Conservation (phyloP, 192 early-diverging fungal species). For the Borealophlyctis nickersoniae region DNA sequence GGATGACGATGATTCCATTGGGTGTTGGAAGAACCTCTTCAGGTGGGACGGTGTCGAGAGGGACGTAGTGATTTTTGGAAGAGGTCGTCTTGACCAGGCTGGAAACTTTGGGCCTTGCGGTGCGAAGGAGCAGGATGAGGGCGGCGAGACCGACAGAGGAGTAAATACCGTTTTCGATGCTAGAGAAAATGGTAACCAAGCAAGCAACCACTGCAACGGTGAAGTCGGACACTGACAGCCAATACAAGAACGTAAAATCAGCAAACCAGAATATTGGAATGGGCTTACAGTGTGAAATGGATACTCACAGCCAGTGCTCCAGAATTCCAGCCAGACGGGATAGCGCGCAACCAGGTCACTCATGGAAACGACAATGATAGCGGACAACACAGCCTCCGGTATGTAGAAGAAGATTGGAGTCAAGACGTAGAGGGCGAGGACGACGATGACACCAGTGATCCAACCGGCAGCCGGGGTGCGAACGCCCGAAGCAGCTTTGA, state of each 20-base stretch:
- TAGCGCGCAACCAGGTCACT: conserved; percentile 70
- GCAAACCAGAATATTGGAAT: no score
- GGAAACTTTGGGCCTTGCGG: conserved; percentile 67
- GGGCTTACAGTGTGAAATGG: no score
- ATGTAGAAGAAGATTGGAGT: conserved; percentile 87
- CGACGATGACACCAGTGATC: conserved; percentile 74
- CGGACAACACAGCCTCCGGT: conserved; percentile 72
- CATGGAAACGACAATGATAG: conserved; percentile 86
- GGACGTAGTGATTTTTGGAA: conserved; percentile 4
- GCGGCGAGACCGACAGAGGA: conserved; percentile 68
- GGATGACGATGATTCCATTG: conserved; percentile 70
- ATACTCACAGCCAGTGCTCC: conserved; percentile 53
- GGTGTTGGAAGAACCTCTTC: conserved; percentile 25
- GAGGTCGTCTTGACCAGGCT: conserved; percentile 33
- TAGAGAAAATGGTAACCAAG: conserved; percentile 60
- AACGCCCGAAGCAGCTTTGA: conserved; percentile 87
- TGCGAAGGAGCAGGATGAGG: conserved; percentile 71
- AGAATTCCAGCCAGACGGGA: conserved; percentile 57
- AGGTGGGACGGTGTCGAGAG: not conserved
- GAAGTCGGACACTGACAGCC: conserved; percentile 59
- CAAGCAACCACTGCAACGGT: conserved; percentile 47
- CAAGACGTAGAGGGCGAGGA: conserved; percentile 77
- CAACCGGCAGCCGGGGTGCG: conserved; percentile 75
- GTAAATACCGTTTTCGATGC: conserved; percentile 80
- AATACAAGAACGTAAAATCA: no score